These are phyloP conservation scores for Plasmodium ovale DNA, from an alignment of 169 alveolate genomes.

Conservation along the genomic window DNA sequence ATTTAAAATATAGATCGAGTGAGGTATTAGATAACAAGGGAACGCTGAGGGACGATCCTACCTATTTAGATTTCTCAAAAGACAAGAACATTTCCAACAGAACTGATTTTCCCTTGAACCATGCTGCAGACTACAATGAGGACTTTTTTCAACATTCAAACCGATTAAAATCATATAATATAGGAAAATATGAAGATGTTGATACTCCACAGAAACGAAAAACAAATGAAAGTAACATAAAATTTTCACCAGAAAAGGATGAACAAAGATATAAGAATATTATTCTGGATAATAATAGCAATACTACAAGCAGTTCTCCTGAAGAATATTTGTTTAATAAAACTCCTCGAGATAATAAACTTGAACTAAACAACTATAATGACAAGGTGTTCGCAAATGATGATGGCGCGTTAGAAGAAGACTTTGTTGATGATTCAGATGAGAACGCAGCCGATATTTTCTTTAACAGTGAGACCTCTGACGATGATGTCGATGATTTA, in stretches of 20 bases:
- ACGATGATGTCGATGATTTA: not conserved
- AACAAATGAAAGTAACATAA: not conserved
- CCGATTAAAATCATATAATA: not conserved
- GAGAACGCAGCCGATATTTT: not conserved
- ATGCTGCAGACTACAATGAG: not conserved
- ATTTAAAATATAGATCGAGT: slow-evolving; percentile 2
- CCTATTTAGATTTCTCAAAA: not conserved
- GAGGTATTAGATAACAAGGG: not conserved
- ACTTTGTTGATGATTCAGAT: not conserved
- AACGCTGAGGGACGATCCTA: not conserved
- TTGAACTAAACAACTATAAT: slow-evolving; percentile 3
- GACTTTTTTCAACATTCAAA: not conserved
- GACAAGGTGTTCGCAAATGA: not conserved
- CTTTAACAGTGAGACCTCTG: not conserved
- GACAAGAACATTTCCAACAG: not conserved
- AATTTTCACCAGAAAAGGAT: not conserved
- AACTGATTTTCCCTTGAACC: not conserved
- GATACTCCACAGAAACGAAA: not conserved
- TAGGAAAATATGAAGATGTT: not conserved
- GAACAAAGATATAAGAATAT: not conserved
- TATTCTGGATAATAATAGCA: not conserved
- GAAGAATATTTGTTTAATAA: not conserved
- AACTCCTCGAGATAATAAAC: not conserved
- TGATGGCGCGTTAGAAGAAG: not conserved
- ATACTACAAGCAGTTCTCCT: not conserved